Evolutionary conservation across 2,329 filamentous ascomycete species (phyloP).

Genomic region (Huntiella savannae): DNA sequence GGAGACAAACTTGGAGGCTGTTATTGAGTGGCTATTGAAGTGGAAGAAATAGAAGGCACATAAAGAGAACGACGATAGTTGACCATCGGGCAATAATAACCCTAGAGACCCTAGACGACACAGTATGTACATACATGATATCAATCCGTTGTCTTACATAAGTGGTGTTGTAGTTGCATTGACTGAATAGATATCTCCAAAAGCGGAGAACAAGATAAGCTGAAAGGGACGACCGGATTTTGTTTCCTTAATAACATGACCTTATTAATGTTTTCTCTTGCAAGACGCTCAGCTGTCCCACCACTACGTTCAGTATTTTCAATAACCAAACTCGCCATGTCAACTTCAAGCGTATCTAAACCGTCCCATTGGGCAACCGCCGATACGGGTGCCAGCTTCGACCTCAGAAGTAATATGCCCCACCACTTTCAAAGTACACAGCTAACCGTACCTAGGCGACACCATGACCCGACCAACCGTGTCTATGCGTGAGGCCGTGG

Average conservation of each 20-base stretch:
- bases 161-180: no score
- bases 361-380: no score
- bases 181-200: no score
- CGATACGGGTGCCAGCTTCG: constrained; percentile 15
- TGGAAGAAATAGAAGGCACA: constrained; percentile 46
- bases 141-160: no score
- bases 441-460: constrained; percentile 22
- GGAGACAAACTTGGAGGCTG: constrained; percentile 94
- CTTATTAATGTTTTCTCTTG: no score
- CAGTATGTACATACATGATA: no score
- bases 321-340: no score
- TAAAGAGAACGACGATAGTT: neutral
- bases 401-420: constrained; percentile 20
- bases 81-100: neutral
- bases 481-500: constrained; percentile 66
- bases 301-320: no score
- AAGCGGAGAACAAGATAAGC: neutral
- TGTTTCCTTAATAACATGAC: no score
- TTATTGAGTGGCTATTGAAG: constrained; percentile 90
- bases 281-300: no score
- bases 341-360: no score
- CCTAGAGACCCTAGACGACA: no score
- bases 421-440: neutral
- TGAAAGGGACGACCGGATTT: neutral
- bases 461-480: constrained; percentile 53